Percentiles rank a stretch among this genome's conserved stretches.
Conservation (phyloP, 2,329 filamentous ascomycete genomes). For the Aureobasidium pullulans region DNA sequence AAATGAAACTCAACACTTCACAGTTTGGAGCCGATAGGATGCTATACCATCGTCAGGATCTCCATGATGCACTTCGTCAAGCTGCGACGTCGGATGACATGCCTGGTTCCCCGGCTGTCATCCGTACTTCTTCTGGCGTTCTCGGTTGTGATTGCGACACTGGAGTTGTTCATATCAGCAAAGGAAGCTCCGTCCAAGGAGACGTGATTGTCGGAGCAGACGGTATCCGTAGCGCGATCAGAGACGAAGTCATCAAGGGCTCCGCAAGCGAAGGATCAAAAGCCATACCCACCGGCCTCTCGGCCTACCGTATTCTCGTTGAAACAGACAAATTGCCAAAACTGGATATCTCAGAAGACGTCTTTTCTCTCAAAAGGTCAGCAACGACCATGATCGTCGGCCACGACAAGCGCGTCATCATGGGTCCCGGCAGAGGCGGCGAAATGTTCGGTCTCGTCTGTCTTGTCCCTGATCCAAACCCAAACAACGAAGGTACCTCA, state of each 20-base stretch:
- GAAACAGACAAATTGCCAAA: constrained; percentile 20
- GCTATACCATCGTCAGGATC: constrained; percentile 36
- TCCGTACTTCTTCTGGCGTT: constrained; percentile 24
- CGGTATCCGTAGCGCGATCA: constrained; percentile 26
- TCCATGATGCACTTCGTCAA: constrained; percentile 28
- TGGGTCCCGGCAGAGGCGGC: constrained; percentile 38
- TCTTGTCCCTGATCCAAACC: constrained; percentile 38
- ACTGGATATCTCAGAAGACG: constrained; percentile 14
- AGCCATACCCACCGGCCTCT: constrained; percentile 30
- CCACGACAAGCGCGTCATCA: constrained; percentile 32
- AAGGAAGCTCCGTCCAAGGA: constrained; percentile 19
- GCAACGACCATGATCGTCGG: constrained; percentile 42
- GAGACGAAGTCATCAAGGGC: constrained; percentile 20
- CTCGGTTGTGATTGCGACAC: constrained; percentile 19
- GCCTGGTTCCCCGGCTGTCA: constrained; percentile 21
- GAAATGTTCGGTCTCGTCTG: constrained; percentile 38
- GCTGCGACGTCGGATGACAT: constrained; percentile 21
- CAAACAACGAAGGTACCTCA: constrained; percentile 33
- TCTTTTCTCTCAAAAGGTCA: constrained; percentile 31
- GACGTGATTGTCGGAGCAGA: constrained; percentile 34
- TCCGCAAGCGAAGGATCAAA: constrained; percentile 10
- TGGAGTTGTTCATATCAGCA: constrained; percentile 28
- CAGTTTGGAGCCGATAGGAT: constrained; percentile 34
- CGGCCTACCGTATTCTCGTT: constrained; percentile 33
- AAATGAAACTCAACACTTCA: constrained; percentile 26